Conservation (phyloP, 805 yeast genomes). For the Kazachstania africana region DNA sequence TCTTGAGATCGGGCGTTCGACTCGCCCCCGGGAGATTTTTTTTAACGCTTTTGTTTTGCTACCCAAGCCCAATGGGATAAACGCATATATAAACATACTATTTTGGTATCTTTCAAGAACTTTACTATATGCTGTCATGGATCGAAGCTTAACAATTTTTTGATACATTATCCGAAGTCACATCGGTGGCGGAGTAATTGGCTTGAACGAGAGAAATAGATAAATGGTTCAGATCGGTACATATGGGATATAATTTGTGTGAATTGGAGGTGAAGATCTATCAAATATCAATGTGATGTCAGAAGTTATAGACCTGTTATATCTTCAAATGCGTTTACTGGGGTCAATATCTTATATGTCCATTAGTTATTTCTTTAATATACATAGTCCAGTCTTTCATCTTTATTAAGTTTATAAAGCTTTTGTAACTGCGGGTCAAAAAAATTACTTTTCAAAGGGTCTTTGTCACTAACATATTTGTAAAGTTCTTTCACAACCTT, state of each 20-base stretch:
- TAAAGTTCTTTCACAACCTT: slow-evolving; percentile 35
- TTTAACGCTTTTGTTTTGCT: slow-evolving; percentile 3
- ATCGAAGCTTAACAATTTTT: neutral
- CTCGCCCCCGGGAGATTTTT: slow-evolving; percentile 36
- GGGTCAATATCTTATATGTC: neutral
- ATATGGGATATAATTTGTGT: too few relatives aligned
- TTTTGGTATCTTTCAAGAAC: too few relatives aligned
- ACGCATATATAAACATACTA: neutral
- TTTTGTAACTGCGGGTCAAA: slow-evolving; percentile 5
- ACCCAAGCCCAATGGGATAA: neutral
- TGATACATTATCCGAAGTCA: neutral
- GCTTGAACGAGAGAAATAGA: too few relatives aligned
- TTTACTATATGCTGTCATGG: neutral
- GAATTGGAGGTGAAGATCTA: too few relatives aligned
- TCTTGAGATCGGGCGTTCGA: slow-evolving; percentile 40
- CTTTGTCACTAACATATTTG: slow-evolving; percentile 28
- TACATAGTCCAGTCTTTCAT: neutral
- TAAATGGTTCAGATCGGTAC: too few relatives aligned
- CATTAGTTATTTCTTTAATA: neutral
- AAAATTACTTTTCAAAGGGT: slow-evolving; percentile 10
- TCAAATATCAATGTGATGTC: neutral
- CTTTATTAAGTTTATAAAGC: neutral
- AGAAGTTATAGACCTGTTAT: neutral
- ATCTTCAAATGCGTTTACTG: neutral
- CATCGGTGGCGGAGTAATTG: neutral